Base-by-base conservation (phyloP, 192 early-diverging fungal species). In the Podila epicladia region DNA sequence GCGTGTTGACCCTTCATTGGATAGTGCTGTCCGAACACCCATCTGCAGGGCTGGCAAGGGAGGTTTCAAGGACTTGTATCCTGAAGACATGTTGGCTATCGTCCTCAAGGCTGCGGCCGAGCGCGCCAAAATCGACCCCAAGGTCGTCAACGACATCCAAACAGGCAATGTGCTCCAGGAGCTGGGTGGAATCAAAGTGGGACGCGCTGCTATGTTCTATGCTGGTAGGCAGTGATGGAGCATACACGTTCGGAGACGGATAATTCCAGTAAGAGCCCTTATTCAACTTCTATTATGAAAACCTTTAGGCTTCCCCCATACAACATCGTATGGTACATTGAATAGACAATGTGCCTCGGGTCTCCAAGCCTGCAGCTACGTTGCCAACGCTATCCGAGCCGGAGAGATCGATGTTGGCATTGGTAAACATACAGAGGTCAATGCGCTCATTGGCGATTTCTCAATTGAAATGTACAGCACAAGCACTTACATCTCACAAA, bases 301-400 rank as follows among this genome's bases (percentile, higher is more conserved):
- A 45, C 1, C 32, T 58, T n/a, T 55, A 76, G 74, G 74, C 1
- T 96, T 95, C 87, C 95, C 97, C 11, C 89, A 95, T 58, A 88
- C 90, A 7, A 92, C 94, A 26, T 85, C 94, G 61, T 87, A 95
- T 41, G 92, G 87, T 67, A 95, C 94, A 26, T 91, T 96, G 79
- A 98, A 98, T 91, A 89, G 96, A 29, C 96, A 97, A 82, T 98
- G 96, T 89, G 96, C 95, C 55, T 93, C 91, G 63, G 96, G 97
- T 64, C 91, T 98, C 32, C 94, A 96, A 64, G 95, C 97, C 20
- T 92, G 93, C 60, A 94, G 89, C 63, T 87, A 93, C 79, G 93
- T 97, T 67, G 97, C 95, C 33, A 89, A 93, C 68, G 93, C 92
- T 59, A 97, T 98, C 86, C 91, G 92, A 83, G 84, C 93, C 33